phyloP scores from a whole-genome alignment of 2,329 filamentous ascomycete species.

The Cladorrhinum sp. region DNA sequence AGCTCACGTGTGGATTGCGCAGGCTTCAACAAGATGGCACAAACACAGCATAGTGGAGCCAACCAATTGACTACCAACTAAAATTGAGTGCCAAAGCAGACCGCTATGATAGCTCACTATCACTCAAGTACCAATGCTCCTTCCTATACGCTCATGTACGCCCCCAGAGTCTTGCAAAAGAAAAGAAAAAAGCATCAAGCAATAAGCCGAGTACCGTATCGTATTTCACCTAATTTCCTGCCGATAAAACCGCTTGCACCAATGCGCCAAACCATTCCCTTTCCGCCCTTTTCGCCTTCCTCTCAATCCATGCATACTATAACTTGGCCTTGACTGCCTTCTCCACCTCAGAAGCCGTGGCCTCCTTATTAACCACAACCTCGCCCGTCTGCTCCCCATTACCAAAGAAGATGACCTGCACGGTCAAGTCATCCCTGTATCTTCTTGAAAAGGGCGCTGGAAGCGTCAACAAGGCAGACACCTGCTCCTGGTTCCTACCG shows the following conservation, averaged over 20 bases:
- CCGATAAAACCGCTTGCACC: neutral
- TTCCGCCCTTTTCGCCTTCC: neutral
- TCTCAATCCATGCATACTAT: slow-evolving; percentile 6
- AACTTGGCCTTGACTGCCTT: slow-evolving; percentile 30
- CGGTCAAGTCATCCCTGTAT: slow-evolving; percentile 92
- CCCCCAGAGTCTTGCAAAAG: too few relatives aligned
- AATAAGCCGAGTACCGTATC: too few relatives aligned
- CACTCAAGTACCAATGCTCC: neutral
- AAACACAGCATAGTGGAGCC: too few relatives aligned
- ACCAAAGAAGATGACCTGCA: slow-evolving; percentile 98
- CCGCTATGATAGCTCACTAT: neutral
- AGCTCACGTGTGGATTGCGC: too few relatives aligned
- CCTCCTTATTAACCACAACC: slow-evolving; percentile 81
- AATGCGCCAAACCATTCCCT: neutral
- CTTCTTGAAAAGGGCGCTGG: slow-evolving; percentile 87
- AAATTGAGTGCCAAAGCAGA: too few relatives aligned
- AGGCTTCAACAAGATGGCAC: too few relatives aligned
- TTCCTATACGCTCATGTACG: neutral
- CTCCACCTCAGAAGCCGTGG: slow-evolving; percentile 58
- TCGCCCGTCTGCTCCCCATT: slow-evolving; percentile 72
- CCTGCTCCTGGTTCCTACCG: slow-evolving; percentile 88
- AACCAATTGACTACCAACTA: too few relatives aligned
- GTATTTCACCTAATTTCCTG: neutral
- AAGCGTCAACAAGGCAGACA: slow-evolving; percentile 86
- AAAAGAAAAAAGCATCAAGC: neutral